Percentiles rank a stretch among this genome's conserved stretches.
Evolutionary conservation across 305 asterid genomes (phyloP).

Genomic region (Fraxinus albicans): DNA sequence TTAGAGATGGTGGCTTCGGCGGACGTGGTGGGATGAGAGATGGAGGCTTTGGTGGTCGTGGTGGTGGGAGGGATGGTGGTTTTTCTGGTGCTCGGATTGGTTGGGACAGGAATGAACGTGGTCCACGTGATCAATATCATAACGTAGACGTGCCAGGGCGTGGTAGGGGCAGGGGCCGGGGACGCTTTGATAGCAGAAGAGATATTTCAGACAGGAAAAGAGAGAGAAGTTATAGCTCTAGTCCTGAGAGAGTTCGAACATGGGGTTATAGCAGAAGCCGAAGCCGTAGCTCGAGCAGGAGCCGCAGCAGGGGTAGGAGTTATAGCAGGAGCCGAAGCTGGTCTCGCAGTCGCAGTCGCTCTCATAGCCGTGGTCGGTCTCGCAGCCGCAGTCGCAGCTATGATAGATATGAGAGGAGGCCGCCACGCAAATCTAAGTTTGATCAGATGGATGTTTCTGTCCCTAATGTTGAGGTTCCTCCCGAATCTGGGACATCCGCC

Average conservation of each 20-base stretch:
- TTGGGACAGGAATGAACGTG: conserved; percentile 78
- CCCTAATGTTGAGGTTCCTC: conserved; percentile 36
- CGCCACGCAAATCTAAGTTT: conserved; percentile 58
- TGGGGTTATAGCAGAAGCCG: conserved; percentile 64
- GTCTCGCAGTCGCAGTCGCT: conserved; percentile 41
- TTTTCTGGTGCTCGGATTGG: conserved; percentile 50
- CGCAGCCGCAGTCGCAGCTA: conserved; percentile 44
- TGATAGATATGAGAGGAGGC: conserved; percentile 64
- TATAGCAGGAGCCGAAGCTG: conserved; percentile 56
- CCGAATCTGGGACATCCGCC: conserved; percentile 29
- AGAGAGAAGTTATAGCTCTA: conserved; percentile 66
- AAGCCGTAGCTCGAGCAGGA: conserved; percentile 36
- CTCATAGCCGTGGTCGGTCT: neutral
- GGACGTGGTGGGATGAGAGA: conserved; percentile 60
- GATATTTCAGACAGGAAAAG: conserved; percentile 61
- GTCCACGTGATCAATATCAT: conserved; percentile 48
- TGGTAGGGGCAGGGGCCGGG: conserved; percentile 72
- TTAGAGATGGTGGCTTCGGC: conserved; percentile 53
- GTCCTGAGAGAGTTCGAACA: conserved; percentile 79
- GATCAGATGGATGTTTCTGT: conserved; percentile 63
- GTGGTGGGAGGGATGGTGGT: conserved; percentile 61
- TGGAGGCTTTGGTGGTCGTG: conserved; percentile 50
- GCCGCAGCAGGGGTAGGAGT: conserved; percentile 54
- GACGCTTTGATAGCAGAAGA: conserved; percentile 70
- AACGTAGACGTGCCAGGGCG: conserved; percentile 67